These are phyloP conservation scores for Skeletonema tropicum DNA, from an alignment of 108 stramenopile genomes.

Conservation along the genomic window DNA sequence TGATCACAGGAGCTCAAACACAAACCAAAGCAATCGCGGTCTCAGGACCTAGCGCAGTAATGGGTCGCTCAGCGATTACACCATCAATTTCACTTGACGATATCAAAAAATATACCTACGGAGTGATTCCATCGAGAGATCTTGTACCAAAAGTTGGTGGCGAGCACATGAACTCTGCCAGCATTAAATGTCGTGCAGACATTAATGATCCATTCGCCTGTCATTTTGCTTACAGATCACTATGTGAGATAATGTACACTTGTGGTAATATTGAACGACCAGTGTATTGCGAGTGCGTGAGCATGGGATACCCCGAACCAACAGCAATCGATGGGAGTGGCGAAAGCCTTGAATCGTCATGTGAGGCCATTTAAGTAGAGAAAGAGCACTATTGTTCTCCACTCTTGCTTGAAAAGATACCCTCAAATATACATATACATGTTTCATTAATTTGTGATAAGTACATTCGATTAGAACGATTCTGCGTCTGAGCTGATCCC, in stretches of 20 bases:
- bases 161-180: not conserved
- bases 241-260: conserved; percentile 35
- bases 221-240: conserved; percentile 13
- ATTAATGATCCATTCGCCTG: conserved; percentile 9
- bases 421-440: too few species aligned
- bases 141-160: conserved; percentile 31
- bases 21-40: conserved; percentile 27
- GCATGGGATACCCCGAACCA: conserved; percentile 17
- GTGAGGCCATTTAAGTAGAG: not conserved
- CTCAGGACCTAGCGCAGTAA: conserved; percentile 40
- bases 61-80: conserved; percentile 27
- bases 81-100: conserved; percentile 26
- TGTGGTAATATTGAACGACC: conserved; percentile 28
- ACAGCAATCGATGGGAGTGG: not conserved
- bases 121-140: conserved; percentile 40
- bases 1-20: conserved; percentile 48
- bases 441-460: too few species aligned
- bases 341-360: not conserved
- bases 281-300: conserved; percentile 25
- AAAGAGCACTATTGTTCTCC: too few species aligned
- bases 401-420: too few species aligned
- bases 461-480: too few species aligned
- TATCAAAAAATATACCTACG: conserved; percentile 20
- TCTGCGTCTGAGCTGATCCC: too few species aligned
- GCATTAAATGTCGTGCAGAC: conserved; percentile 17